These are phyloP conservation scores for Neocucurbitaria cava DNA, from an alignment of 2,329 filamentous ascomycete species.

Conservation along the genomic window DNA sequence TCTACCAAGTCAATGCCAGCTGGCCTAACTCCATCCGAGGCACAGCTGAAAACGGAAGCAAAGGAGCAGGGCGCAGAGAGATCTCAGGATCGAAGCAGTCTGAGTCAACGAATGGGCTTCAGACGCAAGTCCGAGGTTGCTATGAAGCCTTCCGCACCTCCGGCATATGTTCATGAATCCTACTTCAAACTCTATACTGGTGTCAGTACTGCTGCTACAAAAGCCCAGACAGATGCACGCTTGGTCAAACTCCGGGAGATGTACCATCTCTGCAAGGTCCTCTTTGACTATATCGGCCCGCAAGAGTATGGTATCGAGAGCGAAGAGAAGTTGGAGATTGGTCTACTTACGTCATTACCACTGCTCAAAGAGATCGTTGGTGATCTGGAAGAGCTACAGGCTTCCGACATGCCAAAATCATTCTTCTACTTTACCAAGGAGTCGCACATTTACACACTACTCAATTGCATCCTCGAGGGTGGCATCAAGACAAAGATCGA, in stretches of 20 bases:
- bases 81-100: slow-evolving; percentile 40
- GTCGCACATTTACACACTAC: slow-evolving; percentile 95
- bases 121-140: slow-evolving; percentile 58
- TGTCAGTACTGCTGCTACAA: slow-evolving; percentile 63
- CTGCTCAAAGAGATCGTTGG: slow-evolving; percentile 96
- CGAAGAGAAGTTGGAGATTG: slow-evolving; percentile 97
- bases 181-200: slow-evolving; percentile 94
- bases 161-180: slow-evolving; percentile 57
- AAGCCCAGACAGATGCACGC: slow-evolving; percentile 81
- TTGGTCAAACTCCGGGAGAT: slow-evolving; percentile 90
- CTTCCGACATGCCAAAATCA: slow-evolving; percentile 89
- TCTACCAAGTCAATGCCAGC: slow-evolving; percentile 32
- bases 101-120: slow-evolving; percentile 60
- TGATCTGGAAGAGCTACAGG: slow-evolving; percentile 96
- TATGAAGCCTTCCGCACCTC: slow-evolving; percentile 27
- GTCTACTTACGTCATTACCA: slow-evolving; percentile 89
- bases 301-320: slow-evolving; percentile 98
- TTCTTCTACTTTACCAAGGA: slow-evolving; percentile 99
- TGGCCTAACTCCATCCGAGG: slow-evolving; percentile 44
- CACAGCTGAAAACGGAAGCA: slow-evolving; percentile 29
- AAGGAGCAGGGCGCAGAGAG: slow-evolving; percentile 51
- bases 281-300: slow-evolving; percentile 98
- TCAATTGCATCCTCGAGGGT: slow-evolving; percentile 97
- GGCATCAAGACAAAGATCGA: slow-evolving; percentile 97
- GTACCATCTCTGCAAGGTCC: slow-evolving; percentile 89